These are phyloP conservation scores for Macroventuria anomochaeta DNA, from an alignment of 2,329 filamentous ascomycete genomes.

Conservation along the genomic window DNA sequence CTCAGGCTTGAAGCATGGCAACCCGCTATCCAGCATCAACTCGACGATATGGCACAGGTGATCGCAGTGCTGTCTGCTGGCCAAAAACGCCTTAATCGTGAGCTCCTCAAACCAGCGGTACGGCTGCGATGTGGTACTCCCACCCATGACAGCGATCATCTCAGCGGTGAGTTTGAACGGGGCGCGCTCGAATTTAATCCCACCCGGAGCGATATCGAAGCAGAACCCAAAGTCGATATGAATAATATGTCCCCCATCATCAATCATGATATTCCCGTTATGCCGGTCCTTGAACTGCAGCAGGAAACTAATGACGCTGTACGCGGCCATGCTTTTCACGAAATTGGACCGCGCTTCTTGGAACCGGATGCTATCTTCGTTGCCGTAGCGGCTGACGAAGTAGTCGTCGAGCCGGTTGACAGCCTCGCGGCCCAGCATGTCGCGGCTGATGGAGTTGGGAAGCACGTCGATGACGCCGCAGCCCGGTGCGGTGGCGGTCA, in stretches of 20 bases:
- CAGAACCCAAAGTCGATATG: constrained; percentile 99
- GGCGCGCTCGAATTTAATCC: constrained; percentile 95
- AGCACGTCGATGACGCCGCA: constrained; percentile 98
- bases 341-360: constrained; percentile 96
- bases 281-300: constrained; percentile 99
- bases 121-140: constrained; percentile 76
- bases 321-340: constrained; percentile 98
- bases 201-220: constrained; percentile 97
- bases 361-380: constrained; percentile 92
- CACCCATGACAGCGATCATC: constrained; percentile 99
- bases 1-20: constrained; percentile 98
- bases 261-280: constrained; percentile 99
- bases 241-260: constrained; percentile 94
- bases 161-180: constrained; percentile 98
- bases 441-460: constrained; percentile 95
- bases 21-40: constrained; percentile 92
- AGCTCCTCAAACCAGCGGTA: constrained; percentile 98
- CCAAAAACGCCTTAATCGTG: constrained; percentile 93
- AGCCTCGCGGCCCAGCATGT: constrained; percentile 97
- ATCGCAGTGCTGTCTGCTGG: constrained; percentile 82
- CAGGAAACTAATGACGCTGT: constrained; percentile 94
- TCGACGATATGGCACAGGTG: constrained; percentile 89
- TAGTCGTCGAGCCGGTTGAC: constrained; percentile 99
- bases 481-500: constrained; percentile 94
- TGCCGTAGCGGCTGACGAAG: constrained; percentile 96